Evolutionary conservation across 345 rosid species (phyloP), one percentile per base, ranked within the genome.

Genomic region (Syzygium oleosum): DNA sequence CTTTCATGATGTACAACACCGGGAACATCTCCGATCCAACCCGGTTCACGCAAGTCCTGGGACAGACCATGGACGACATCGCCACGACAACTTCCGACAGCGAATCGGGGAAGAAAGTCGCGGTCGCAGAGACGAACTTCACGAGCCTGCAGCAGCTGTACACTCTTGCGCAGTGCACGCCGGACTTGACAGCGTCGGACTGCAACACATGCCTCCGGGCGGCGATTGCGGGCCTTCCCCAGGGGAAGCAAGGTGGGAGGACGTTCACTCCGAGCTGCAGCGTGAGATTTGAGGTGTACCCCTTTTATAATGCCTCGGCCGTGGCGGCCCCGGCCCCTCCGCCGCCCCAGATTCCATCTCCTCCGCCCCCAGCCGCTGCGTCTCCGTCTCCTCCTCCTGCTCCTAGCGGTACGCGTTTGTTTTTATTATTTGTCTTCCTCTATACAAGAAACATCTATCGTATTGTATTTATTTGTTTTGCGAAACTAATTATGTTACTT

Each of bases 161-260:
- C 65, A 91, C 90, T 12, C 87, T 92, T 23, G 63, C 63, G 12
- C 63, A 56, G 63, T 56, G 63, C 63, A 56, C 63, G 6, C 63
- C 63, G 63, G 95, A 95, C 85, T 77, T 95, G 63, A 85, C 90
- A 52, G 87, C 73, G 51, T 0, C 21, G 51, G 91, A 92, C 8
- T 94, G 97, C 87, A 29, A 61, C 13, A 27, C 25, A 7, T 95
- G 97, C 90, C 85, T 94, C 25, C 85, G 19, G 19, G 17, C 10
- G 54, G 52, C 12, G n/a, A 14, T 31, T 27, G 12, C 6, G n/a
- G 14, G 8, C 85, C 52, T 83, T 10, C 23, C 52, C 85, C 1
- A 23, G 53, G 85, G 25, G 46, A 17, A 10, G n/a, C 0, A 56
- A 56, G 63, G 65, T 59, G 65, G 65, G 65, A 59, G 65, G 65